phyloP scores from a whole-genome alignment of 2,329 filamentous ascomycete species.

The Dothideomycetes sp. region DNA sequence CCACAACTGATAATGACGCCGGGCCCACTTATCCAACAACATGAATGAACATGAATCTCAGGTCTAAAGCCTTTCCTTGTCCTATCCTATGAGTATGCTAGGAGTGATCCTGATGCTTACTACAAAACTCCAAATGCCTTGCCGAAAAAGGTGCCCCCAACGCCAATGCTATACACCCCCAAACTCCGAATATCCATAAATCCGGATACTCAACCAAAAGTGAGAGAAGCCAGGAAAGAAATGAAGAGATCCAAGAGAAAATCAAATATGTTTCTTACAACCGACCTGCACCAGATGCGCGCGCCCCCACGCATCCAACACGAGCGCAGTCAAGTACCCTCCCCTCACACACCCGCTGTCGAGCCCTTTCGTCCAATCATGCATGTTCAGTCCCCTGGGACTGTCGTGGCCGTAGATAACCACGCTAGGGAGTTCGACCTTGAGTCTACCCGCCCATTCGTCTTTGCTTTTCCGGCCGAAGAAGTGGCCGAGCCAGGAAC shows the following conservation, averaged over 20 bases:
- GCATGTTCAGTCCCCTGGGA: slow-evolving; percentile 52
- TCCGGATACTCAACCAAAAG: too few relatives aligned
- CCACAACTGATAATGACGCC: too few relatives aligned
- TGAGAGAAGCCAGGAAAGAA: neutral
- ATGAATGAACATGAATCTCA: too few relatives aligned
- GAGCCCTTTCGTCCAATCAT: slow-evolving; percentile 68
- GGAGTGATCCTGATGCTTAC: too few relatives aligned
- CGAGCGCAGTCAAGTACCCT: slow-evolving; percentile 61
- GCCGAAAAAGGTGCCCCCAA: too few relatives aligned
- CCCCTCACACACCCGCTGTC: slow-evolving; percentile 77
- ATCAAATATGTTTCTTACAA: slow-evolving; percentile 25
- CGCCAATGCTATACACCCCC: too few relatives aligned
- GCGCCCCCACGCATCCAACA: slow-evolving; percentile 49
- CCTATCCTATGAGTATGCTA: too few relatives aligned
- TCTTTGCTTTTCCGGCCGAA: neutral
- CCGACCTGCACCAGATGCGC: slow-evolving; percentile 25
- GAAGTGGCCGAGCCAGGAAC: neutral
- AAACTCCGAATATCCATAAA: too few relatives aligned
- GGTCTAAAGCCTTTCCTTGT: too few relatives aligned
- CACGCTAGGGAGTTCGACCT: slow-evolving; percentile 37
- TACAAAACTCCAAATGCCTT: too few relatives aligned
- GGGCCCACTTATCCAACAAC: too few relatives aligned
- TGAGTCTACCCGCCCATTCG: neutral
- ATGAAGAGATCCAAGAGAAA: too few relatives aligned
- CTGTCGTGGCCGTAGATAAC: slow-evolving; percentile 86